Conservation (phyloP, 495 filamentous ascomycete genomes). For the Tuber umbilicatum region DNA sequence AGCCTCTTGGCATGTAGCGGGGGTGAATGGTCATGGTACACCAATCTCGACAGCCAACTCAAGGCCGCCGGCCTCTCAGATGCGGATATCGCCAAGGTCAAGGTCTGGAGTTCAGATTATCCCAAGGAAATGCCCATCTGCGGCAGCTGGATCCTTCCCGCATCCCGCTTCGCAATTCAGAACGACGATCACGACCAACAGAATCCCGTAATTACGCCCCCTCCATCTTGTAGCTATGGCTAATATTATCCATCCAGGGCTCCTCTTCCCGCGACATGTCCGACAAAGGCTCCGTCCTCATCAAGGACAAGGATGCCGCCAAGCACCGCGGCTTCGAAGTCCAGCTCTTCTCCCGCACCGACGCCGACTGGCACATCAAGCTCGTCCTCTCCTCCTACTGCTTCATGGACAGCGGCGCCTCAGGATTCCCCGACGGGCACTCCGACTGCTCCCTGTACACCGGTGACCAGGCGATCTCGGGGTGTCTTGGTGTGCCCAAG, state of each 20-base stretch:
- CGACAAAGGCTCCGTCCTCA: constrained; percentile 39
- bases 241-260: constrained; percentile 23
- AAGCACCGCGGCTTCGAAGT: constrained; percentile 41
- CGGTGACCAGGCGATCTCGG: constrained; percentile 16
- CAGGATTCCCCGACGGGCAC: constrained; percentile 40
- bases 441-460: constrained; percentile 41
- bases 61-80: constrained; percentile 26
- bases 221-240: not conserved
- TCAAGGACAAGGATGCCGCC: constrained; percentile 41
- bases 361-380: constrained; percentile 42
- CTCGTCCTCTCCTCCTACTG: constrained; percentile 40
- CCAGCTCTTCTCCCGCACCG: constrained; percentile 42
- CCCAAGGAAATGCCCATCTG: constrained; percentile 43
- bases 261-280: constrained; percentile 42
- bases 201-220: constrained; percentile 23
- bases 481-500: constrained; percentile 36
- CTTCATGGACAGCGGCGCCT: constrained; percentile 33
- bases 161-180: constrained; percentile 42
- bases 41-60: constrained; percentile 38
- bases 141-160: constrained; percentile 41
- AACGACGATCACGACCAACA: constrained; percentile 44
- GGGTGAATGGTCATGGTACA: constrained; percentile 43
- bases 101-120: constrained; percentile 43
- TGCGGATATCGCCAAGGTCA: constrained; percentile 39
- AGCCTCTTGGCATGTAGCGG: constrained; percentile 37